Evolutionary conservation across 2,329 filamentous ascomycete genomes (phyloP), one percentile per base, ranked within the genome.

Genomic region (Fusarium pseudocircinatum): DNA sequence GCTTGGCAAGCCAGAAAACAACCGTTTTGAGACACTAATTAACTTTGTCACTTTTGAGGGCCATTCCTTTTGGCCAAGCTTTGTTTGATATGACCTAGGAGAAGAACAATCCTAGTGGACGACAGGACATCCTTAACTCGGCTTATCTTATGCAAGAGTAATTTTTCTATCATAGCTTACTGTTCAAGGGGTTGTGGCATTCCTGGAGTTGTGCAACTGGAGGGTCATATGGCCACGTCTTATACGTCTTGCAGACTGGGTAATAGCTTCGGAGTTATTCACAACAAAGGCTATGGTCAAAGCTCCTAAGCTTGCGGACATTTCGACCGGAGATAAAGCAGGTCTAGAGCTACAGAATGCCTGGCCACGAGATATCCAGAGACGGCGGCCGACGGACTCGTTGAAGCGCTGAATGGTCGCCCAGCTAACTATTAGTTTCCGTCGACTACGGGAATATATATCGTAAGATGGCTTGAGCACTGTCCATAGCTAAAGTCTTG

Each of bases 1-100:
- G n/a, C 20, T 34, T 61, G 30, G 12, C 30, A 56, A 60, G 46
- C n/a, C 26, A 43, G 26, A 39, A 44, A 57, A 14, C 36, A 53
- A 59, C 28, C 67, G 58, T 63, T 71, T 71, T 47, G 62, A 71
- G 69, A 71, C 56, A 57, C 56, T 63, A 43, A 37, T 50, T 63
- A 43, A 36, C 58, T 67, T 71, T 70, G 39, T 58, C 57, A 44
- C 34, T 40, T 42, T 26, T 42, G n/a, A 34, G 22, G 43, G 24
- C 32, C 65, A 57, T 59, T 61, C 61, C 68, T 43, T 18, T 15
- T 20, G 20, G 42, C 28, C 47, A 58, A 56, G 42, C 42, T 57
- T 56, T 54, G 34, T 63, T 44, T 68, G 46, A 26, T 22, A 49
- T 28, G 30, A 18, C 18, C 24, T 37, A 36, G 34, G 24, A 14